Percentiles rank a stretch among this genome's conserved stretches.
These are phyloP conservation scores for Phytopythium delawarense DNA, from an alignment of 352 stramenopile species.

Conservation along the genomic window DNA sequence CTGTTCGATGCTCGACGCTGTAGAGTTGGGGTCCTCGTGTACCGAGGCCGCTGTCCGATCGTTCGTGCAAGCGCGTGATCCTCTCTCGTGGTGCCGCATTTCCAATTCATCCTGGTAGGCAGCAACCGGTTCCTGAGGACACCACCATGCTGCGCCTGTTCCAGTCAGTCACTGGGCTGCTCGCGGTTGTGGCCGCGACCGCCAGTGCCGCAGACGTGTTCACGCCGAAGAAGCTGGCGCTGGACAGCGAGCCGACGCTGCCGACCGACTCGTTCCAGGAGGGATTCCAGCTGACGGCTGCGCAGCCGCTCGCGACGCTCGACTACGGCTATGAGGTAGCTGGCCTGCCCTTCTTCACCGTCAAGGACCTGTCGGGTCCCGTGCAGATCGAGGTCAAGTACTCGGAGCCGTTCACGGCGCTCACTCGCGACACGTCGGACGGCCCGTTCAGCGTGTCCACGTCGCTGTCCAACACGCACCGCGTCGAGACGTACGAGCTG, in stretches of 20 bases:
- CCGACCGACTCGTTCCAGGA: conserved; percentile 10
- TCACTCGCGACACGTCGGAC: conserved; percentile 21
- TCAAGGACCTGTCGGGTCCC: conserved; percentile 14
- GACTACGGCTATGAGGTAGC: conserved; percentile 31
- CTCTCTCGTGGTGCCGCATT: neutral
- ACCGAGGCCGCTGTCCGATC: no score
- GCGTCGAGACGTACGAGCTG: conserved; percentile 25
- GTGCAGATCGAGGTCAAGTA: conserved; percentile 32
- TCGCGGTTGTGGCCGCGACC: neutral
- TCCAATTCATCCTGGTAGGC: neutral
- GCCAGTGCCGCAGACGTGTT: conserved; percentile 20
- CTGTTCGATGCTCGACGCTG: no score
- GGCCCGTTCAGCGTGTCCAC: conserved; percentile 19
- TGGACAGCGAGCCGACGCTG: conserved; percentile 13
- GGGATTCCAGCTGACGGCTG: conserved; percentile 15
- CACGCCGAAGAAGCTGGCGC: conserved; percentile 22
- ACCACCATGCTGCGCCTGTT: neutral
- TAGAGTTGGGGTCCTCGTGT: no score
- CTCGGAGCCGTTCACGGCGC: conserved; percentile 21
- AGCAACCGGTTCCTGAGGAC: neutral
- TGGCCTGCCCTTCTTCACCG: conserved; percentile 23
- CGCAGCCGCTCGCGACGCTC: conserved; percentile 18
- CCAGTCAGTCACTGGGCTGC: neutral
- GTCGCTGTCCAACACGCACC: conserved; percentile 20
- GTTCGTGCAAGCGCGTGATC: neutral